Conservation (phyloP, 2,329 filamentous ascomycete species). For the Alternaria postmessia region DNA sequence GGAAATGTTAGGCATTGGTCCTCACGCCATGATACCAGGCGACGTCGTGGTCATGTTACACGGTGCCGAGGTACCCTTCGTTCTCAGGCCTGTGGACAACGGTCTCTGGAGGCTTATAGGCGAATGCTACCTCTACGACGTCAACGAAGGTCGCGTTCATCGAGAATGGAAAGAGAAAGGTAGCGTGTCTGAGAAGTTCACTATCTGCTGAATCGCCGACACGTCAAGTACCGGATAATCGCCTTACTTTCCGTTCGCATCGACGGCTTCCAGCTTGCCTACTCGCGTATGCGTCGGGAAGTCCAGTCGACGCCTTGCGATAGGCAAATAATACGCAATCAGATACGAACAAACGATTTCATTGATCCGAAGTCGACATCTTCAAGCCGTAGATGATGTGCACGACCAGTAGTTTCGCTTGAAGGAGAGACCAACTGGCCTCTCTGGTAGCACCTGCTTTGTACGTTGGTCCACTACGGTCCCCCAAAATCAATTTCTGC, state of each 20-base stretch:
- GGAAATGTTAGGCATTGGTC: background rate
- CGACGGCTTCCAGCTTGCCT: background rate
- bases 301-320: background rate
- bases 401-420: background rate
- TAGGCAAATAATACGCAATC: background rate
- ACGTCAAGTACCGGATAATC: too few species aligned
- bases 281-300: background rate
- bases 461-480: background rate
- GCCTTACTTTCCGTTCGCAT: background rate
- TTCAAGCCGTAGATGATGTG: background rate
- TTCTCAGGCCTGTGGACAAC: background rate
- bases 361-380: accelerated
- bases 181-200: conserved; percentile 1
- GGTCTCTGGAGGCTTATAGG: conserved; percentile 8
- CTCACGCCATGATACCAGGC: background rate
- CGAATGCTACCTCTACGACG: conserved; percentile 8
- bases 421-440: background rate
- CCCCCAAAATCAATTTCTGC: background rate
- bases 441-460: background rate
- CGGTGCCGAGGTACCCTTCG: background rate
- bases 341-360: background rate
- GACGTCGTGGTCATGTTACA: background rate
- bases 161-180: conserved; percentile 4
- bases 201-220: background rate
- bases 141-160: background rate